These are phyloP conservation scores for Tillandsia leiboldiana DNA, from an alignment of 176 grass and related monocot species.

Conservation along the genomic window DNA sequence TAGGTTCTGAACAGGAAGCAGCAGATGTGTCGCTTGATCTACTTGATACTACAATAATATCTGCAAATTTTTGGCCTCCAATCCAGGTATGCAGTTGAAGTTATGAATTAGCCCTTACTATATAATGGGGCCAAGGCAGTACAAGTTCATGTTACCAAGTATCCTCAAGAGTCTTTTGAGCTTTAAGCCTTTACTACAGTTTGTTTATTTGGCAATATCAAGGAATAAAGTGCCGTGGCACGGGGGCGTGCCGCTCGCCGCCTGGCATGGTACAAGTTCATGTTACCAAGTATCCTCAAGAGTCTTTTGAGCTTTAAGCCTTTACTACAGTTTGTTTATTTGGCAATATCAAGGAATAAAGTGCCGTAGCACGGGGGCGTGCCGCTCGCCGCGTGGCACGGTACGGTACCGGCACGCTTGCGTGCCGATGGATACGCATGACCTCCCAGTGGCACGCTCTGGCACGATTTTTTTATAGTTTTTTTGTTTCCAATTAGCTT, in stretches of 20 bases:
- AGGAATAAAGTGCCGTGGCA: too few relatives aligned
- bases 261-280: neutral
- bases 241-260: too few relatives aligned
- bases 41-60: slow-evolving; percentile 95
- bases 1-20: slow-evolving; percentile 53
- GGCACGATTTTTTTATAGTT: too few relatives aligned
- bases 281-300: neutral
- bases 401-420: too few relatives aligned
- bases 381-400: too few relatives aligned
- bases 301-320: neutral
- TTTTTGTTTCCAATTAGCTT: too few relatives aligned
- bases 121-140: neutral
- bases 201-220: neutral
- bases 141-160: neutral
- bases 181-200: neutral
- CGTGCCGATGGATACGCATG: too few relatives aligned
- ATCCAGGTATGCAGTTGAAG: slow-evolving; percentile 55
- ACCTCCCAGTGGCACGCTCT: too few relatives aligned
- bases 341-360: neutral
- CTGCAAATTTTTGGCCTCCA: slow-evolving; percentile 93
- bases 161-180: neutral
- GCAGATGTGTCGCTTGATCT: slow-evolving; percentile 52
- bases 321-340: neutral
- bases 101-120: slow-evolving; percentile 1
- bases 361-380: too few relatives aligned